A percentile compares a stretch with the other conserved stretches of the same genome.
These are phyloP conservation scores for Byssochlamys sp. DNA, from an alignment of 2,329 filamentous ascomycete genomes.

Conservation along the genomic window DNA sequence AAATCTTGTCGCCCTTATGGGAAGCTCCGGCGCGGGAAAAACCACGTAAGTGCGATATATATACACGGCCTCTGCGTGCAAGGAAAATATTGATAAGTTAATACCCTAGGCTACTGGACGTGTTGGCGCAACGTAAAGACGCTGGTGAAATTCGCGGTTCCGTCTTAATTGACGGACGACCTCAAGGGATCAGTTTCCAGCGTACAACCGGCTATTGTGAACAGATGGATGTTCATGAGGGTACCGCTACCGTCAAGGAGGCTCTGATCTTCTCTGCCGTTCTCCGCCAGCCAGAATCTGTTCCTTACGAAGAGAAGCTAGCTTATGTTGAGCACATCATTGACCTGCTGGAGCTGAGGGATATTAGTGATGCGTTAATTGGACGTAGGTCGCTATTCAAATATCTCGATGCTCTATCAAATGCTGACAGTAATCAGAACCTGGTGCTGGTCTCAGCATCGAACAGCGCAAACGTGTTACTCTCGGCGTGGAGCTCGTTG, in stretches of 20 bases:
- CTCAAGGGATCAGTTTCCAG: constrained; percentile 39
- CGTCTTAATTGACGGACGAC: constrained; percentile 35
- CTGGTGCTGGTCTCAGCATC: constrained; percentile 52
- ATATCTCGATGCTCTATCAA: background rate
- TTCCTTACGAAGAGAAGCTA: constrained; percentile 50
- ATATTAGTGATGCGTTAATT: constrained; percentile 55
- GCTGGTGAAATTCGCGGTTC: constrained; percentile 34
- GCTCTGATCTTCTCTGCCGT: constrained; percentile 56
- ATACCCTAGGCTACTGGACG: constrained; percentile 30
- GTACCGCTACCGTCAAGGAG: constrained; percentile 54
- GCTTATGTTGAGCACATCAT: constrained; percentile 58
- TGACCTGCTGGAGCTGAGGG: constrained; percentile 54
- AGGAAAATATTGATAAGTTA: background rate
- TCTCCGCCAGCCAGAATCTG: constrained; percentile 49
- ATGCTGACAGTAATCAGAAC: constrained; percentile 8
- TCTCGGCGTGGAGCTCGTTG: constrained; percentile 50
- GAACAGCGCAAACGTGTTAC: constrained; percentile 58
- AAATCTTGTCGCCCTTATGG: constrained; percentile 68
- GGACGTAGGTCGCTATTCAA: constrained; percentile 31
- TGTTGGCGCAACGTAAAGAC: constrained; percentile 34
- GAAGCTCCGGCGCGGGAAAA: constrained; percentile 62
- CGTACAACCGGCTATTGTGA: constrained; percentile 45
- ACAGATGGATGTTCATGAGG: constrained; percentile 57
- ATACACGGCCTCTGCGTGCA: background rate
- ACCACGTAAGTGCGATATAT: constrained; percentile 23